Evolutionary conservation across 306 rosid genomes (phyloP), one percentile per base, ranked within the genome.

Genomic region (Vigna nakashimae): DNA sequence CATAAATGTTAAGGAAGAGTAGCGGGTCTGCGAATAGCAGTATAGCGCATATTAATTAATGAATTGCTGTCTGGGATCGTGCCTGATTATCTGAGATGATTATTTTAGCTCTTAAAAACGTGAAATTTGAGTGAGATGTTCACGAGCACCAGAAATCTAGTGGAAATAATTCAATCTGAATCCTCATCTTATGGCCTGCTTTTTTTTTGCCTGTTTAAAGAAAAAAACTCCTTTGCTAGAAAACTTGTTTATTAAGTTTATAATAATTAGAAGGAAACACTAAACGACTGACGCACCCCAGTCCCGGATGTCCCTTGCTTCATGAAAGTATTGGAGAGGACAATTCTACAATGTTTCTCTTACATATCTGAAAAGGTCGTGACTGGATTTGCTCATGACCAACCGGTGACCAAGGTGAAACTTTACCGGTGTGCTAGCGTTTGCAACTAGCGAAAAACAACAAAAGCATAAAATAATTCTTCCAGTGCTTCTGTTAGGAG

Each of bases 51-150:
- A 58, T 32, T 18, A 17, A 6, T 34, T 18, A 17, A 6, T 34
- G 66, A n/a, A 7, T 77, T 67, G 66, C 46, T 14, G 66, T 15
- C 7, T 65, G 67, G 10, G 60, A 32, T 67, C 20, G 46, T 67
- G 40, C 45, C 9, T 6, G 59, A 77, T 68, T 45, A 36, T 34
- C 46, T 15, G 71, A 59, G 45, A 18, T 58, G n/a, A 40, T 16
- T 45, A 45, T 76, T 64, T 50, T 64, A 36, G 0, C 52, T 18
- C 34, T 34, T 77, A 40, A 3, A 42, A 66, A 10, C 20, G 1
- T 77, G 18, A 34, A 67, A 22, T 67, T 66, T 53, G 74, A 55
- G 46, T 16, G 26, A 32, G 56, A 65, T 64, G 59, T 43, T 66
- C 75, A 67, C 43, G 58, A 40, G 59, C 68, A 65, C 36, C 30